Percentiles rank a stretch among this genome's conserved stretches.
phyloP scores from a whole-genome alignment of 805 yeast genomes.

The Candida adriatica region DNA sequence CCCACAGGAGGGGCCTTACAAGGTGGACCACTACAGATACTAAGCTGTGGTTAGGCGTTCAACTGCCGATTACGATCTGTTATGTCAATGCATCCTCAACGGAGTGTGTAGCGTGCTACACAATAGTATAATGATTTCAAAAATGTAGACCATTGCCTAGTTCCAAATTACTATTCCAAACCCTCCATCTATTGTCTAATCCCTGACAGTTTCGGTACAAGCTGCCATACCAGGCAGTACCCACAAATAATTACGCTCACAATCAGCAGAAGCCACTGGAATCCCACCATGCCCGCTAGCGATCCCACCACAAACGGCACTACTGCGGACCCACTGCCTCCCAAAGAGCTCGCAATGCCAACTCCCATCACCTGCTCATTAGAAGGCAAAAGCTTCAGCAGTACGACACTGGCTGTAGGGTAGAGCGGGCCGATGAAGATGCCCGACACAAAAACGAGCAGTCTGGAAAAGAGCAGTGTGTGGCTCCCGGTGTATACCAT shows the following conservation, averaged over 20 bases:
- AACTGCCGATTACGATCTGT: no score
- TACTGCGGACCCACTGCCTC: conserved; percentile 25
- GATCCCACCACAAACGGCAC: conserved; percentile 40
- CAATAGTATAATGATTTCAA: no score
- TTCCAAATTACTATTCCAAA: no score
- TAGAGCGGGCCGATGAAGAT: conserved; percentile 62
- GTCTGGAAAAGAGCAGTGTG: conserved; percentile 4
- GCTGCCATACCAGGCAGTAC: conserved; percentile 8
- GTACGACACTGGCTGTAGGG: conserved; percentile 64
- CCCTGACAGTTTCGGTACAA: conserved; percentile 5
- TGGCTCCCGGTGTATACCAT: conserved; percentile 5
- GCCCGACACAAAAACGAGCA: conserved; percentile 38
- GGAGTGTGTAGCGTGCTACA: no score
- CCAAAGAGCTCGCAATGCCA: conserved; percentile 54
- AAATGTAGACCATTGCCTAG: no score
- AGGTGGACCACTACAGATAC: conserved; percentile 97
- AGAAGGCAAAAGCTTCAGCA: conserved; percentile 56
- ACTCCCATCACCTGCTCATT: conserved; percentile 58
- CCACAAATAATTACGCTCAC: conserved; percentile 5
- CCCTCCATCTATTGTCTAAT: background rate
- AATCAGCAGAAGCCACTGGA: conserved; percentile 8
- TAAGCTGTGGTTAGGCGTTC: no score
- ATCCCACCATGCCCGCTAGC: conserved; percentile 12
- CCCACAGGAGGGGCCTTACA: conserved; percentile 92
- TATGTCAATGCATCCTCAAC: no score